phyloP scores from a whole-genome alignment of 2,329 filamentous ascomycete genomes.

The Fusarium verrucosum region DNA sequence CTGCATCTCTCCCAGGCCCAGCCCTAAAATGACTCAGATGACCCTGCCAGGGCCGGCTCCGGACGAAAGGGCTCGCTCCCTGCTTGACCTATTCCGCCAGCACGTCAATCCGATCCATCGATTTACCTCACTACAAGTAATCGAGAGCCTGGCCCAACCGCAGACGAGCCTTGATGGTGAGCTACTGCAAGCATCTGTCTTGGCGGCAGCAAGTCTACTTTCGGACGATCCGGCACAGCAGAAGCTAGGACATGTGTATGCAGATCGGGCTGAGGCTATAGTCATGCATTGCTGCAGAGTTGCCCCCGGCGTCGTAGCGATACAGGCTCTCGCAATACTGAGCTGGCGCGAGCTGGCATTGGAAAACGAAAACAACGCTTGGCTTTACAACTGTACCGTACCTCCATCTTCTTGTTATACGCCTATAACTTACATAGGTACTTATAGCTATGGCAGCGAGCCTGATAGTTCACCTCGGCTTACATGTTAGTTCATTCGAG shows the following conservation, averaged over 20 bases:
- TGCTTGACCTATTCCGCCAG: not conserved
- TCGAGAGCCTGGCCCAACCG: not conserved
- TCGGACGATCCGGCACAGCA: not conserved
- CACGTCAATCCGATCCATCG: not conserved
- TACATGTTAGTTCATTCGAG: not conserved
- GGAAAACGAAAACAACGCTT: not conserved
- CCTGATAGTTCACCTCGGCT: not conserved
- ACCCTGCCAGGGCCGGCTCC: not conserved
- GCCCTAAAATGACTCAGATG: too few species aligned
- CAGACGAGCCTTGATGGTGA: not conserved
- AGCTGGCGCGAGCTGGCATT: not conserved
- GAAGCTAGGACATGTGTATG: not conserved
- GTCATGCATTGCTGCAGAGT: not conserved
- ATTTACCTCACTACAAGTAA: not conserved
- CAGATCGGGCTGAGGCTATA: not conserved
- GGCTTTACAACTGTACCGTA: not conserved
- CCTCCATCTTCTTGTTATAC: too few species aligned
- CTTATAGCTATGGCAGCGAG: not conserved
- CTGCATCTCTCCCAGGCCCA: not conserved
- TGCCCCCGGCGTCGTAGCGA: not conserved
- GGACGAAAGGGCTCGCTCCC: not conserved
- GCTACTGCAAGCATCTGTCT: not conserved
- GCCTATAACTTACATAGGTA: not conserved
- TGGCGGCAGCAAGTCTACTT: not conserved
- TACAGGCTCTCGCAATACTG: not conserved